Conservation (phyloP, 306 rosid species). For the Pyrus pyrifolia region DNA sequence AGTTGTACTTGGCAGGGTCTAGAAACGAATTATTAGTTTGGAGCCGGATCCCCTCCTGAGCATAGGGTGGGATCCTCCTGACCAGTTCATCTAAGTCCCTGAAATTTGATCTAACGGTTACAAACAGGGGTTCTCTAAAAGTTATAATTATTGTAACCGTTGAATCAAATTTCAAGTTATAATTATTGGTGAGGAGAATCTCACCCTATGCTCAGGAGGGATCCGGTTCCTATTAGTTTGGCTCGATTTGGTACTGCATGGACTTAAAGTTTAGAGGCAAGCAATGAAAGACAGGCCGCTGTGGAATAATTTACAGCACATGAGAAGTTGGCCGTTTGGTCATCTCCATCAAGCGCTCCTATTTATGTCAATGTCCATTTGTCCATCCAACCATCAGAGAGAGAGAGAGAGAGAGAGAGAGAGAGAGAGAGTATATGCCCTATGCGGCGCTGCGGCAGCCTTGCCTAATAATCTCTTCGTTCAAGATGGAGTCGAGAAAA, state of each 20-base stretch:
- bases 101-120: too few relatives aligned
- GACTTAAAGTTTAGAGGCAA: not conserved
- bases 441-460: too few relatives aligned
- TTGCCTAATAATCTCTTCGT: not conserved
- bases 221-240: not conserved
- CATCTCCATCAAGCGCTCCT: not conserved
- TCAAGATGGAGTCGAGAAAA: not conserved
- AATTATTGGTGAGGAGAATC: too few relatives aligned
- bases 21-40: not conserved
- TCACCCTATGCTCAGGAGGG: too few relatives aligned
- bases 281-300: not conserved
- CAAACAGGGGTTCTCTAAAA: too few relatives aligned
- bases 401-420: too few relatives aligned
- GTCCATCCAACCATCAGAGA: too few relatives aligned
- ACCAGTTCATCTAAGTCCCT: rapidly evolving
- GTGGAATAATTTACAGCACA: not conserved
- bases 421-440: not conserved
- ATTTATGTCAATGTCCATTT: not conserved
- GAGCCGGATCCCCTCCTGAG: too few relatives aligned
- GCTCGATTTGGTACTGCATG: not conserved
- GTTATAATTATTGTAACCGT: too few relatives aligned
- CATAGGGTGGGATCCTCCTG: too few relatives aligned
- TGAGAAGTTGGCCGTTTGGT: not conserved
- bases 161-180: too few relatives aligned
- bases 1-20: not conserved